phyloP scores from a whole-genome alignment of 139 green algal species.

The Microglena sp. region DNA sequence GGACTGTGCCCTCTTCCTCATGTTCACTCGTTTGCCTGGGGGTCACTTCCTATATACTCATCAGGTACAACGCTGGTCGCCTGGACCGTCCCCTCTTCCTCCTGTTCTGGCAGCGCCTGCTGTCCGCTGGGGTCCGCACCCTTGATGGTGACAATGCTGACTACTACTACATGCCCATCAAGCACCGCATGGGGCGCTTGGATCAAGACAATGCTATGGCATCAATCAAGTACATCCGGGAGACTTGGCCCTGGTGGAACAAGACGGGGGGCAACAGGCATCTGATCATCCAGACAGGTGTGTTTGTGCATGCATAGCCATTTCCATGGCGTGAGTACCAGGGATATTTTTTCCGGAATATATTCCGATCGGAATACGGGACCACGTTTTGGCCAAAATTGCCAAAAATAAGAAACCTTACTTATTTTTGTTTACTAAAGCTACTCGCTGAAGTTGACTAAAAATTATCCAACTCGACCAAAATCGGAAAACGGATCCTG shows the following conservation, averaged over 20 bases:
- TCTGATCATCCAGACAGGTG: conserved; percentile 16
- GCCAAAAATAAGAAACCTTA: too few relatives aligned
- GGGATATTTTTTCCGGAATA: too few relatives aligned
- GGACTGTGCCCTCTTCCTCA: conserved; percentile 2
- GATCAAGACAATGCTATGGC: neutral
- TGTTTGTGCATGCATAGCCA: too few relatives aligned
- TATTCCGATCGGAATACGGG: too few relatives aligned
- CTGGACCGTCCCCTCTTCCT: conserved; percentile 18
- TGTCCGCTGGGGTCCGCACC: conserved; percentile 12
- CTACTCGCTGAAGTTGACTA: too few relatives aligned
- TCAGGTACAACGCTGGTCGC: conserved; percentile 19
- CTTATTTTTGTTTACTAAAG: too few relatives aligned
- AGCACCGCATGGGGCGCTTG: neutral
- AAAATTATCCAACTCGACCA: too few relatives aligned
- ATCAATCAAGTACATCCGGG: conserved; percentile 13
- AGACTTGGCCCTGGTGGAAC: conserved; percentile 22
- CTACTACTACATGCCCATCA: conserved; percentile 23
- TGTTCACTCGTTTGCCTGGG: neutral
- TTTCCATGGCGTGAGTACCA: too few relatives aligned
- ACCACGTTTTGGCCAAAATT: too few relatives aligned
- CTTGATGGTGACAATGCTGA: conserved; percentile 20
- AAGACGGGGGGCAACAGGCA: conserved; percentile 11
- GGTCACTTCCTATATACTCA: neutral
- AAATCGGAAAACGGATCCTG: too few relatives aligned
- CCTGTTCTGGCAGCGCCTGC: conserved; percentile 27